Percentiles rank a stretch among this genome's conserved stretches.
Evolutionary conservation across 2,329 filamentous ascomycete species (phyloP).

Genomic region (Fusarium anthophilum): DNA sequence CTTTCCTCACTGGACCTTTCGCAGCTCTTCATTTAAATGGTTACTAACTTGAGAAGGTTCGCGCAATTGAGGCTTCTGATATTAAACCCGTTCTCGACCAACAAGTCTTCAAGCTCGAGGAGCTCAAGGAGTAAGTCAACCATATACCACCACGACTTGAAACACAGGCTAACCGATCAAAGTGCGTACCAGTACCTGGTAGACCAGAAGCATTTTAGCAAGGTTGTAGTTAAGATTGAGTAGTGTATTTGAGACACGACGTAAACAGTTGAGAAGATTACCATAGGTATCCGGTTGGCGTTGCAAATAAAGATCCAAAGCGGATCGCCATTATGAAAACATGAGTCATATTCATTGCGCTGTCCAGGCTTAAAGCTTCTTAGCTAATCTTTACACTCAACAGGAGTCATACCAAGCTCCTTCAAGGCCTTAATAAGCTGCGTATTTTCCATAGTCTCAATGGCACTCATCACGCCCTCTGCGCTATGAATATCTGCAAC

Average conservation of each 20-base stretch:
- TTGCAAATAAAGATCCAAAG: too few species aligned
- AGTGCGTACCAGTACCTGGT: background rate
- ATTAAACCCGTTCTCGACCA: background rate
- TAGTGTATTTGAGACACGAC: too few species aligned
- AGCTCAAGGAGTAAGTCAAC: background rate
- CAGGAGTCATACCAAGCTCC: background rate
- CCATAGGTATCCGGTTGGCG: too few species aligned
- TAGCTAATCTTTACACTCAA: too few species aligned
- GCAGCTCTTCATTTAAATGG: accelerated
- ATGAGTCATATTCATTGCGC: too few species aligned
- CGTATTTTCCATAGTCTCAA: background rate
- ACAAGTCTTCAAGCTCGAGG: background rate
- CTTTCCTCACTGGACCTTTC: accelerated
- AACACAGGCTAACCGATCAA: background rate
- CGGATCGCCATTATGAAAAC: too few species aligned
- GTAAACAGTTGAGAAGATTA: too few species aligned
- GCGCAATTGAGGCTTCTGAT: background rate
- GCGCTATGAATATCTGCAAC: background rate
- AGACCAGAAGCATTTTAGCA: background rate
- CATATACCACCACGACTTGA: accelerated
- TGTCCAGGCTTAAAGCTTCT: too few species aligned
- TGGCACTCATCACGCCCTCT: background rate
- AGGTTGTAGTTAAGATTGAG: background rate
- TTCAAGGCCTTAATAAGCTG: background rate
- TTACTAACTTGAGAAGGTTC: background rate